Evolutionary conservation across 2,329 filamentous ascomycete genomes (phyloP).

Genomic region (Aspergillus quadrilineatus): DNA sequence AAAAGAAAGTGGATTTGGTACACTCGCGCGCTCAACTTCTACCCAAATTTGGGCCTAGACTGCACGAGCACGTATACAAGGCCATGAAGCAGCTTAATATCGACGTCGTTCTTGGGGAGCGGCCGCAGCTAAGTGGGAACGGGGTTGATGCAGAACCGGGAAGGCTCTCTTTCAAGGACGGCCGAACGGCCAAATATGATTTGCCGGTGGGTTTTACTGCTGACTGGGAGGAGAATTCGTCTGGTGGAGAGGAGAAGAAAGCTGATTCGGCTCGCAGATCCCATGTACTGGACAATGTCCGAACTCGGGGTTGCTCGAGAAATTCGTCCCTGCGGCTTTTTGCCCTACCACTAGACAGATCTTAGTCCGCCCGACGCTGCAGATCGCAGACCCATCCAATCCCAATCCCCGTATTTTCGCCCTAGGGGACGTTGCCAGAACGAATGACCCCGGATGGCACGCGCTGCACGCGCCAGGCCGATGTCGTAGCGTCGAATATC

Average conservation of each 20-base stretch:
- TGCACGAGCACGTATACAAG: constrained; percentile 42
- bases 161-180: no score
- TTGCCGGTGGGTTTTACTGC: not conserved
- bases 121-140: constrained; percentile 42
- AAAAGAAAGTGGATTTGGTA: constrained; percentile 5
- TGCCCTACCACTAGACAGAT: constrained; percentile 51
- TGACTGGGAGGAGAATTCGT: not conserved
- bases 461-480: constrained; percentile 56
- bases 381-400: constrained; percentile 50
- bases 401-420: constrained; percentile 52
- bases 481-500: constrained; percentile 57
- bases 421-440: constrained; percentile 62
- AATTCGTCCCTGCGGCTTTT: constrained; percentile 47
- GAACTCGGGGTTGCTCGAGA: constrained; percentile 51
- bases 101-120: constrained; percentile 53
- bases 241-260: not conserved
- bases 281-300: constrained; percentile 59
- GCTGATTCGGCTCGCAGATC: not conserved
- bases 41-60: constrained; percentile 49
- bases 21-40: constrained; percentile 54
- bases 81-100: constrained; percentile 50
- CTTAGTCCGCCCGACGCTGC: constrained; percentile 56
- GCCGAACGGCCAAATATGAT: not conserved
- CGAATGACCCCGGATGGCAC: constrained; percentile 53
- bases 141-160: not conserved